Conservation (phyloP, 2,329 filamentous ascomycete genomes). For the Cladosporium phlei region DNA sequence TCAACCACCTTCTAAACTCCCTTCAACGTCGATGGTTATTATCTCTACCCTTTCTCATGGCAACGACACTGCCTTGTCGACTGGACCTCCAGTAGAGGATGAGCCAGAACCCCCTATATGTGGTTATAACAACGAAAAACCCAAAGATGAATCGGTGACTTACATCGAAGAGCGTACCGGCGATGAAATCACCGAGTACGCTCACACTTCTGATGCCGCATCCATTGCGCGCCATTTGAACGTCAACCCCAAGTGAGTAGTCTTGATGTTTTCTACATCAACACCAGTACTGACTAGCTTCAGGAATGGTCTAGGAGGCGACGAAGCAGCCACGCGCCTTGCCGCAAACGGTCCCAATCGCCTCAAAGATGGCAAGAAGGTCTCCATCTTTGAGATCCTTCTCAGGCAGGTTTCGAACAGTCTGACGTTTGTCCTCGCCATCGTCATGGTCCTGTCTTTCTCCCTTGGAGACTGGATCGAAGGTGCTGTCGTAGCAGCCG, state of each 20-base stretch:
- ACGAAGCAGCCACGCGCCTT: constrained; percentile 10
- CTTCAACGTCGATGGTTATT: constrained; percentile 10
- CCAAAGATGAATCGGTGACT: constrained; percentile 12
- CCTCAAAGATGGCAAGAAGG: constrained; percentile 16
- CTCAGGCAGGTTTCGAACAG: constrained; percentile 30
- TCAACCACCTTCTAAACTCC: not conserved
- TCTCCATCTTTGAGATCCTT: constrained; percentile 20
- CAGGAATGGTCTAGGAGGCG: constrained; percentile 8
- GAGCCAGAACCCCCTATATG: constrained; percentile 11
- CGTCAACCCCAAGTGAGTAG: constrained; percentile 6
- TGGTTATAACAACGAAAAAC: constrained; percentile 5
- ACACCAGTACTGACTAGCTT: not conserved
- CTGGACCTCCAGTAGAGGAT: constrained; percentile 9
- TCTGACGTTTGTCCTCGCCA: constrained; percentile 41
- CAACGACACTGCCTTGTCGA: constrained; percentile 6
- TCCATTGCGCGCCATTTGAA: constrained; percentile 1
- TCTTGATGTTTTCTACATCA: not conserved
- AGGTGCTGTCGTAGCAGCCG: constrained; percentile 52
- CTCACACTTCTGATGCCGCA: constrained; percentile 9
- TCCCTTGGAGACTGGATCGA: constrained; percentile 56
- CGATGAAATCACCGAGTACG: constrained; percentile 7
- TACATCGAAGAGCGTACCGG: constrained; percentile 7
- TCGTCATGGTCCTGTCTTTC: constrained; percentile 53
- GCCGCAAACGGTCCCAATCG: constrained; percentile 17
- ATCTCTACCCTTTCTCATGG: constrained; percentile 8